These are phyloP conservation scores for Salvia splendens DNA, from an alignment of 257 asterid species.

Conservation along the genomic window DNA sequence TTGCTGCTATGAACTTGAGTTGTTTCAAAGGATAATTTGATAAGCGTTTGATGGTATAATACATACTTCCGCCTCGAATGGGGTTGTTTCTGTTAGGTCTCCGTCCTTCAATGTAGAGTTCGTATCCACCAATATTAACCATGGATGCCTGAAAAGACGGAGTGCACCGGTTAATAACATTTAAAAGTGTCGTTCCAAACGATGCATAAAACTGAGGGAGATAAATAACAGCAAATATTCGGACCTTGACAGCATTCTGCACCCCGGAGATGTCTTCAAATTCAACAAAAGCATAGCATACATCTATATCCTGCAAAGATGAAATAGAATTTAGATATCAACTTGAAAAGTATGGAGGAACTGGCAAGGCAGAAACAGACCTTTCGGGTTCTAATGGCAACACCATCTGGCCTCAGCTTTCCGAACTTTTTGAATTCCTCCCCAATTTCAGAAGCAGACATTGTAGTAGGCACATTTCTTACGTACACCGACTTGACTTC, in stretches of 20 bases:
- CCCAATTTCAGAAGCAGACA: constrained; percentile 86
- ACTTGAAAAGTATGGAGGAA: not conserved
- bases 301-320: constrained; percentile 82
- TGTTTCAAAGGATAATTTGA: not conserved
- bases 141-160: constrained; percentile 65
- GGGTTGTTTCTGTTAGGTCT: constrained; percentile 75
- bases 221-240: constrained; percentile 17
- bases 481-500: constrained; percentile 92
- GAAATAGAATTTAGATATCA: constrained; percentile 21
- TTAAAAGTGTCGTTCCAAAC: not conserved
- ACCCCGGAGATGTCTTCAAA: constrained; percentile 90
- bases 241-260: constrained; percentile 91
- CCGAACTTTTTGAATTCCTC: constrained; percentile 96
- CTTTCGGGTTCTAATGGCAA: constrained; percentile 98
- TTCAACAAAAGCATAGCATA: constrained; percentile 94
- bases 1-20: not conserved
- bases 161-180: not conserved
- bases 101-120: constrained; percentile 89
- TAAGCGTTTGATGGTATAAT: constrained; percentile 10
- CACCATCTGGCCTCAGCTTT: constrained; percentile 79
- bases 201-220: not conserved
- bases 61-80: constrained; percentile 84
- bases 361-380: constrained; percentile 43
- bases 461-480: constrained; percentile 85
- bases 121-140: constrained; percentile 75